A percentile compares a stretch with the other conserved stretches of the same genome.
Evolutionary conservation across 495 filamentous ascomycete genomes (phyloP).

Genomic region (Neurospora sp.): DNA sequence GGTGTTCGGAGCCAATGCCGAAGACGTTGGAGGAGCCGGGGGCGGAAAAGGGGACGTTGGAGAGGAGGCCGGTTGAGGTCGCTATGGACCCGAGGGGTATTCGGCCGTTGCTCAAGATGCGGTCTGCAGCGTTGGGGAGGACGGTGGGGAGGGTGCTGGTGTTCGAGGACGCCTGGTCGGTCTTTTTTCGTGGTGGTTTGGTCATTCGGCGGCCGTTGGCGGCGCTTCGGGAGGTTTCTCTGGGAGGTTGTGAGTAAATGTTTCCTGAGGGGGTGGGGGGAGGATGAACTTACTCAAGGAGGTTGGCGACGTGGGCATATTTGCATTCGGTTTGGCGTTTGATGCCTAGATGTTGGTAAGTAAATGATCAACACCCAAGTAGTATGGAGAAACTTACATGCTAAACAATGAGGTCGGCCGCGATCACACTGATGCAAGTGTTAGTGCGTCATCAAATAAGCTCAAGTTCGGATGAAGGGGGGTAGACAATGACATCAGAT

Average conservation of each 20-base stretch:
- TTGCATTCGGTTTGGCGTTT: slow-evolving; percentile 60
- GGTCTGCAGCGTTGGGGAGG: slow-evolving; percentile 38
- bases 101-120: slow-evolving; percentile 28
- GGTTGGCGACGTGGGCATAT: slow-evolving; percentile 57
- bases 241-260: slow-evolving; percentile 7
- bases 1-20: slow-evolving; percentile 55
- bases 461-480: not conserved
- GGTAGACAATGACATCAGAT: not conserved
- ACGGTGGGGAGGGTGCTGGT: slow-evolving; percentile 11
- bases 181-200: slow-evolving; percentile 43
- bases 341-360: slow-evolving; percentile 31
- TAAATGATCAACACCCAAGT: not conserved
- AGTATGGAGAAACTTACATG: slow-evolving; percentile 37
- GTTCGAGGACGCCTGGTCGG: slow-evolving; percentile 1
- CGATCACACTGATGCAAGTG: slow-evolving; percentile 39
- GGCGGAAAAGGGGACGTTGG: slow-evolving; percentile 55
- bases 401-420: slow-evolving; percentile 52
- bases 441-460: slow-evolving; percentile 1
- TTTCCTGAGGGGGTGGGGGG: too few relatives aligned
- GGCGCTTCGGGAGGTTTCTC: slow-evolving; percentile 38
- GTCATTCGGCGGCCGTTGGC: slow-evolving; percentile 47
- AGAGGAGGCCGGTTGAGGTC: slow-evolving; percentile 49
- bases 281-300: slow-evolving; percentile 47
- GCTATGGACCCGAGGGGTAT: slow-evolving; percentile 32
- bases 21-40: slow-evolving; percentile 57